These are phyloP conservation scores for Sarocladiaceae sp. DNA, from an alignment of 2,329 filamentous ascomycete species.

Conservation along the genomic window DNA sequence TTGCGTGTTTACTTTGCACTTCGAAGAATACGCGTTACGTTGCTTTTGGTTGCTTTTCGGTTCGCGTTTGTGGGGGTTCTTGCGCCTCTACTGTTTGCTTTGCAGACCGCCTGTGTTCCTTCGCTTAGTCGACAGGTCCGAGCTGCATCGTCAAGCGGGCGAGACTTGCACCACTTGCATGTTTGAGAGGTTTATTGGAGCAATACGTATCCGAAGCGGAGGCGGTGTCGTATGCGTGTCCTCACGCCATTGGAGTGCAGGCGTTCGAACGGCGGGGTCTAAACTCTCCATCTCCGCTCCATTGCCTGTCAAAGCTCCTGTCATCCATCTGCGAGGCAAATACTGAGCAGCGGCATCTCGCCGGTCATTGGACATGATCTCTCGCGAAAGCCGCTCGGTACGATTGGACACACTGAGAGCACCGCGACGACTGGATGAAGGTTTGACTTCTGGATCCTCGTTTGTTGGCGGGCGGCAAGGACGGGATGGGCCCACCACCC, in stretches of 20 bases:
- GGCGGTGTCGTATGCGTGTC: neutral
- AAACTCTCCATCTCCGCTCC: neutral
- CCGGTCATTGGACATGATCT: too few species aligned
- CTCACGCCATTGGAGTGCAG: constrained; percentile 6
- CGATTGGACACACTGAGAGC: neutral
- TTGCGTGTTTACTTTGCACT: neutral
- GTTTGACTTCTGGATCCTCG: constrained; percentile 1
- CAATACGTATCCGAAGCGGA: neutral
- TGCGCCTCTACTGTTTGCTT: neutral
- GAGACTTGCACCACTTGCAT: neutral
- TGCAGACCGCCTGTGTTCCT: neutral
- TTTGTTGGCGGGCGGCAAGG: constrained; percentile 5
- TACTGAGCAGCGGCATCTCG: too few species aligned
- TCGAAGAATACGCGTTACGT: neutral
- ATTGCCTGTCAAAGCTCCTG: neutral
- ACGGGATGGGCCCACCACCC: constrained; percentile 9
- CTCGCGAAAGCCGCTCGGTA: too few species aligned
- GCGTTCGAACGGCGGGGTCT: neutral
- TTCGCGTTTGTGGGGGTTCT: constrained; percentile 1
- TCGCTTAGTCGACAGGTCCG: neutral
- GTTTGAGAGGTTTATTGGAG: neutral
- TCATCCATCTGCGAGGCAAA: too few species aligned
- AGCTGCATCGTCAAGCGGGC: neutral
- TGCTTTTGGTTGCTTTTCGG: neutral
- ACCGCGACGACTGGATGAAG: neutral